These are phyloP conservation scores for Vanderwaltozyma verrucispora DNA, from an alignment of 805 yeast species.

Conservation along the genomic window DNA sequence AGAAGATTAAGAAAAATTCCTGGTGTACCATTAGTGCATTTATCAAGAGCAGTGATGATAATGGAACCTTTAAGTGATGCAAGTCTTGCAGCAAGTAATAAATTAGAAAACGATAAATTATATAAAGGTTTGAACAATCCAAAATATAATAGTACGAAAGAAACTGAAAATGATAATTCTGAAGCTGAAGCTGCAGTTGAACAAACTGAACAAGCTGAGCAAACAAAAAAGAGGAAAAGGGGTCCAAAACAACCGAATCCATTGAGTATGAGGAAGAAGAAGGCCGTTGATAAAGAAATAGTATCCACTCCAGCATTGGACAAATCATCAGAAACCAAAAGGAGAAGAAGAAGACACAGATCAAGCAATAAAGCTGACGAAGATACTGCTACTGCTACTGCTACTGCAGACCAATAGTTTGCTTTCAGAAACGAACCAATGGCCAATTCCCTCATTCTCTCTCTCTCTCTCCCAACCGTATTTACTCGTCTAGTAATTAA, in stretches of 20 bases:
- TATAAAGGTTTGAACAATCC: slow-evolving; percentile 69
- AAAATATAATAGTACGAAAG: slow-evolving; percentile 37
- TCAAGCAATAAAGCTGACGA: not conserved
- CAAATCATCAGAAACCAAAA: not conserved
- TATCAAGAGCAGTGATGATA: slow-evolving; percentile 87
- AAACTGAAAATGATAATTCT: slow-evolving; percentile 13
- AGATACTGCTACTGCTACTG: not conserved
- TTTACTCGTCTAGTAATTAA: too few relatives aligned
- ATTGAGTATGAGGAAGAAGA: slow-evolving; percentile 70
- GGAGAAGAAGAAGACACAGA: slow-evolving; percentile 2
- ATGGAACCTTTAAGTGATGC: slow-evolving; percentile 87
- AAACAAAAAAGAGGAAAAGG: slow-evolving; percentile 37
- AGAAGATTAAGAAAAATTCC: slow-evolving; percentile 63
- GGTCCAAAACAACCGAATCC: slow-evolving; percentile 88
- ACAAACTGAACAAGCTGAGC: slow-evolving; percentile 22
- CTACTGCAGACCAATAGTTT: not conserved
- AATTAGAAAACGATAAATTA: slow-evolving; percentile 57
- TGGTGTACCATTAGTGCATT: slow-evolving; percentile 81
- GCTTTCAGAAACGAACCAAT: too few relatives aligned
- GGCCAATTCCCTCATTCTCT: too few relatives aligned
- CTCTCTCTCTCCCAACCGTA: too few relatives aligned
- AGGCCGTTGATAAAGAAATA: not conserved
- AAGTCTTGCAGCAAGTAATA: slow-evolving; percentile 39
- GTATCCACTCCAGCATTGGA: not conserved
- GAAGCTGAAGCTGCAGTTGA: slow-evolving; percentile 34